These are phyloP conservation scores for Cercospora beticola DNA, from an alignment of 2,329 filamentous ascomycete species.

Conservation along the genomic window DNA sequence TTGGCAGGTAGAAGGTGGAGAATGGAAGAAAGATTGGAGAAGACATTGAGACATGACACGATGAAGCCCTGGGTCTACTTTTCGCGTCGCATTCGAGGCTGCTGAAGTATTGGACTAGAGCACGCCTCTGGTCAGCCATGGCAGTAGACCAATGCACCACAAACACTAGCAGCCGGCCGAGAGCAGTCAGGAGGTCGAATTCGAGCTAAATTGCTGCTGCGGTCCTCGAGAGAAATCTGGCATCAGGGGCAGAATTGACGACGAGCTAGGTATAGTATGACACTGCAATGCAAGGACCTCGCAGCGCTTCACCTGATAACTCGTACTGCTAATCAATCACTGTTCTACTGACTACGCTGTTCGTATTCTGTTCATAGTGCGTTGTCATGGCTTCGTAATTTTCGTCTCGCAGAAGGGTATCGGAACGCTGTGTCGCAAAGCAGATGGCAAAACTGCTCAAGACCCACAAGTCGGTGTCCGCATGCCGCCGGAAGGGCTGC, in stretches of 20 bases:
- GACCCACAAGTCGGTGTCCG: background rate
- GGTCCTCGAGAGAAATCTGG: background rate
- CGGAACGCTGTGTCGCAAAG: slow-evolving; percentile 7
- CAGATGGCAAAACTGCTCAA: background rate
- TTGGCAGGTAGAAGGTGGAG: slow-evolving; percentile 30
- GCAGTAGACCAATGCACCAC: background rate
- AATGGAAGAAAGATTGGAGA: background rate
- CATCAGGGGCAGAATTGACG: slow-evolving; percentile 22
- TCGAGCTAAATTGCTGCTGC: too few species aligned
- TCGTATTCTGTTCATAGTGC: background rate
- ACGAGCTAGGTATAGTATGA: slow-evolving; percentile 17
- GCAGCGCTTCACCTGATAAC: background rate
- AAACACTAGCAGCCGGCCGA: background rate
- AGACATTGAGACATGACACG: background rate
- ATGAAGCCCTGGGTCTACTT: background rate
- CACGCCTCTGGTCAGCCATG: background rate
- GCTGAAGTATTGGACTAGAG: background rate
- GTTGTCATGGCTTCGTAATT: slow-evolving; percentile 12
- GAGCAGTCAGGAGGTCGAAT: background rate
- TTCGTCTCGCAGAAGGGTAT: slow-evolving; percentile 20
- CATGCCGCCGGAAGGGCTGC: background rate
- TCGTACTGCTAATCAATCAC: background rate
- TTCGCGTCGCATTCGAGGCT: background rate
- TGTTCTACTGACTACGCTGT: background rate
- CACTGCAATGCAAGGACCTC: slow-evolving; percentile 3